Evolutionary conservation across 768 basidiomycete genomes (phyloP), one percentile per base, ranked within the genome.

Genomic region (Sistotremastrum niveocremeum): DNA sequence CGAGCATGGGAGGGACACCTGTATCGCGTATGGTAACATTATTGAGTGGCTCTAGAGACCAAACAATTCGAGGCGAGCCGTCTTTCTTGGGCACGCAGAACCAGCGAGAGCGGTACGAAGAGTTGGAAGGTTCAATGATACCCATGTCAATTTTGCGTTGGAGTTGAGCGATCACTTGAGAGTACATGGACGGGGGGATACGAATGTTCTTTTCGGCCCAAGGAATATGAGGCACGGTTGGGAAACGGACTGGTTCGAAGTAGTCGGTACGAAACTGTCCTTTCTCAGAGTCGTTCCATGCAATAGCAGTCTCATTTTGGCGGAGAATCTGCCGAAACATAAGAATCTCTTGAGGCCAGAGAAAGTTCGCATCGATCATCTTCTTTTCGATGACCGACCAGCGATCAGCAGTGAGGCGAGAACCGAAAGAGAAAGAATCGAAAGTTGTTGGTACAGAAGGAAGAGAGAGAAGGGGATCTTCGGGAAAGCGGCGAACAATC

Each of bases 71-170:
- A 0, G 59, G 50, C 0, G 48, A 11, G 0, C 57, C 51, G 11
- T 55, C 52, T 37, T 62, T 60, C 46, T 62, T 62, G 6, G 47
- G 39, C 0, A 70, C 62, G 32, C 60, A 63, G 44, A 70, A 73
- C 68, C 65, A 70, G 6, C 59, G 45, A 0, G 64, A 65, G 0
- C 63, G 53, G 32, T 73, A 73, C 0, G 66, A 66, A 0, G 60
- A 60, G 35, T 68, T 60, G 0, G 61, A 65, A 0, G 57, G 62
- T 51, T 73, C 62, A 44, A 69, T 70, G 0, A 69, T 60, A 0
- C 71, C 66, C 0, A 65, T 53, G 0, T 49, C 57, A 7, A 70
- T 59, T 47, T 71, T 71, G 1, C 51, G 46, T 11, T 60, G 54
- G 6, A 70, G 55, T 0, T 68, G 42, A 4, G 53, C 35, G 12